Evolutionary conservation across 164 flowering plant species (phyloP).

Genomic region (Warburgia ugandensis): DNA sequence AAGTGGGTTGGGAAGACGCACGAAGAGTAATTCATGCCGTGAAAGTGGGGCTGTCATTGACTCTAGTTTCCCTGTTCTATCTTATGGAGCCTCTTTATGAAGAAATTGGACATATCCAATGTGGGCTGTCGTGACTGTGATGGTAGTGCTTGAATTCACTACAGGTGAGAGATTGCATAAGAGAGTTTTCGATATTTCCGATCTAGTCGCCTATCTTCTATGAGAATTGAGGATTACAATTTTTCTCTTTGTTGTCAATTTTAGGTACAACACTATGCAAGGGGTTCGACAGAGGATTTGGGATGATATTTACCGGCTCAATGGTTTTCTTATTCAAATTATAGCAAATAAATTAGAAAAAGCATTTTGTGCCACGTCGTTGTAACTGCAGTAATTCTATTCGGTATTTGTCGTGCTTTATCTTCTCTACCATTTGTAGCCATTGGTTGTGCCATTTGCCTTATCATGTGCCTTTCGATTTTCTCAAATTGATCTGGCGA

Average conservation of each 20-base stretch:
- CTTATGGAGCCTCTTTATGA: constrained; percentile 65
- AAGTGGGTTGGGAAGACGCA: constrained; percentile 69
- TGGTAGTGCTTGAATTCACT: constrained; percentile 89
- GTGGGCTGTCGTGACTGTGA: constrained; percentile 99
- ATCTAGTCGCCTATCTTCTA: too few species aligned
- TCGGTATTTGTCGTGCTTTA: constrained; percentile 42
- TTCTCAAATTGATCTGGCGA: constrained; percentile 89
- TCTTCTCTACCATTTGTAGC: constrained; percentile 26
- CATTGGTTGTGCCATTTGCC: constrained; percentile 78
- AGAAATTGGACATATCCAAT: constrained; percentile 66
- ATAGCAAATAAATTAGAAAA: constrained; percentile 45
- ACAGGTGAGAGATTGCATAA: constrained; percentile 48
- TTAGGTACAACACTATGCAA: constrained; percentile 92
- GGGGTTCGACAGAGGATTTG: constrained; percentile 82
- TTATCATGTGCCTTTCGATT: constrained; percentile 62
- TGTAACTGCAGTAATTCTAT: constrained; percentile 53
- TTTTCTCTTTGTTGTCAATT: not conserved
- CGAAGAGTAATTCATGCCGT: constrained; percentile 65
- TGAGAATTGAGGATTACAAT: too few species aligned
- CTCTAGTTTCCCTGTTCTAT: constrained; percentile 73
- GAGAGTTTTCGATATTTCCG: too few species aligned
- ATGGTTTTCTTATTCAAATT: constrained; percentile 67
- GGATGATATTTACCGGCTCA: constrained; percentile 72
- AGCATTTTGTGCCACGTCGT: constrained; percentile 53
- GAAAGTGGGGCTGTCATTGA: constrained; percentile 74